A percentile compares a stretch with the other conserved stretches of the same genome.
phyloP scores from a whole-genome alignment of 257 asterid species.

The Solanum lignicaule region DNA sequence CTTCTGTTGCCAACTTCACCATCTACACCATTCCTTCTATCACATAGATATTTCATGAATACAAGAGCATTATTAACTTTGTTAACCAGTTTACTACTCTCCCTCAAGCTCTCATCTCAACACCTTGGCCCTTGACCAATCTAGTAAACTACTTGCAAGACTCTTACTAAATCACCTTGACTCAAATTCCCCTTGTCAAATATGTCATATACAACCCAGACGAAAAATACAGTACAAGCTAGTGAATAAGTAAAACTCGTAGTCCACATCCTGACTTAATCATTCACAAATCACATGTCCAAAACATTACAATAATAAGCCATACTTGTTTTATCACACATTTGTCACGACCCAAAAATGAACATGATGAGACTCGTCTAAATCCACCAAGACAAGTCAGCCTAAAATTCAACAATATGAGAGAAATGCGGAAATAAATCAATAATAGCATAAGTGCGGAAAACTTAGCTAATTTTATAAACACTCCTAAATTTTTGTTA shows the following conservation, averaged over 20 bases:
- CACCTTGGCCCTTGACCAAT: too few species aligned
- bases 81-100: too few species aligned
- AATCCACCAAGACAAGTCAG: background rate
- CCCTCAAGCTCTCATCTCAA: too few species aligned
- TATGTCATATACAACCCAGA: background rate
- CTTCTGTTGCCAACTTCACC: background rate
- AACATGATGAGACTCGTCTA: background rate
- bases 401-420: background rate
- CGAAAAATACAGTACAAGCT: background rate
- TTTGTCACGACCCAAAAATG: too few species aligned
- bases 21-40: background rate
- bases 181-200: background rate
- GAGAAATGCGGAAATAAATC: background rate
- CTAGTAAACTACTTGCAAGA: too few species aligned
- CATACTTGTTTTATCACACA: background rate
- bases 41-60: too few species aligned
- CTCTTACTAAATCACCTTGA: too few species aligned
- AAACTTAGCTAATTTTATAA: background rate
- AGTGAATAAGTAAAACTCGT: background rate
- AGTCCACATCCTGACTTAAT: background rate
- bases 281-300: background rate
- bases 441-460: background rate
- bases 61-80: too few species aligned
- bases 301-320: background rate
- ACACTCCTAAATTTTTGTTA: background rate